Evolutionary conservation across 1,284 basidiomycete species (phyloP), one percentile per base, ranked within the genome.

Genomic region (Pholiota adiposa): DNA sequence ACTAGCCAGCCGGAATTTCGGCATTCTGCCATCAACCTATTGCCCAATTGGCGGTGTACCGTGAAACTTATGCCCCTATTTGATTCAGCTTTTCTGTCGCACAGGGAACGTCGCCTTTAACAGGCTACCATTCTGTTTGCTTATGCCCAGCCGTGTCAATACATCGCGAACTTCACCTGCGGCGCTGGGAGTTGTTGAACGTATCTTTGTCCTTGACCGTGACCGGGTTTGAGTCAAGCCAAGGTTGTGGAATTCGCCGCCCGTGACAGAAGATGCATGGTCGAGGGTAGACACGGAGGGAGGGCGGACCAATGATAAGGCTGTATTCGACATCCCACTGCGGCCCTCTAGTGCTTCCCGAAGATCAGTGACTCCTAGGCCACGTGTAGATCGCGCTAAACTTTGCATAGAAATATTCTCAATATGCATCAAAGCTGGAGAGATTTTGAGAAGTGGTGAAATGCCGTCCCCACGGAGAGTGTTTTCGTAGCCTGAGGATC

Each of bases 371-470:
- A 96, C 93, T 27, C 94, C 94, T 8, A 96, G 87, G 1, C 88
- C 88, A 63, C 88, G 82, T 7, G 85, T 83, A 4, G 90, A 90
- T 51, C 90, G 84, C 34, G 87, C 83, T 56, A 95, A 77, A 65
- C 90, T 93, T 69, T 91, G 89, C 54, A 93, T 79, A 3, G 93
- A 95, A 23, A 92, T 78, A 72, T 96, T 96, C 63, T 94, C 91
- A 60, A 93, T 91, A 62, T 92, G 89, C 92, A 94, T 95, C 59
- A 96, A 77, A 14, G 89, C 87, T 41, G 90, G 91, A 2, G 91
- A 89, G 34, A 94, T 85, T 70, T 88, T 92, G 60, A 92, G 81
- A 52, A 93, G 80, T 3, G 90, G 86, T 1, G 89, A 86, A 48
- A 87, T 76, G 25, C 85, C 86, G 63, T 92, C 89, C 36, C 83